A percentile compares a stretch with the other conserved stretches of the same genome.
phyloP scores from a whole-genome alignment of 352 stramenopile genomes.

The Poterioochromonas sp. region DNA sequence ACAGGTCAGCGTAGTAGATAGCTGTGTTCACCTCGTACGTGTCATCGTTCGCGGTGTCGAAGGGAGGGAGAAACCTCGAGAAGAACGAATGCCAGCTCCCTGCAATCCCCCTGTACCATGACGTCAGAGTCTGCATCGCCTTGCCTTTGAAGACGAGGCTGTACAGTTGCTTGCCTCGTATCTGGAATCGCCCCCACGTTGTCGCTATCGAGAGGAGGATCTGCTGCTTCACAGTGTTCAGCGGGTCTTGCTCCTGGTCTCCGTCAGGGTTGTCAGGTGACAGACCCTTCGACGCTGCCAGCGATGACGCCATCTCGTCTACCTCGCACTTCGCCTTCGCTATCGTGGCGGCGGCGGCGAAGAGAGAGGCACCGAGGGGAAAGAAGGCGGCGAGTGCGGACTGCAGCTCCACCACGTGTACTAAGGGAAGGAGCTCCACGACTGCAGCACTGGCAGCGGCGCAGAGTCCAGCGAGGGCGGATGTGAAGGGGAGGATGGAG shows the following conservation, averaged over 20 bases:
- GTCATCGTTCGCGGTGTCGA: too few relatives aligned
- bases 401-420: background rate
- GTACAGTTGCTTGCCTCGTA: background rate
- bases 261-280: background rate
- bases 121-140: background rate
- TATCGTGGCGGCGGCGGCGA: conserved; percentile 37
- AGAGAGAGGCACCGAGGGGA: conserved; percentile 33
- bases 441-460: conserved; percentile 55
- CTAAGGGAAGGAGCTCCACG: conserved; percentile 52
- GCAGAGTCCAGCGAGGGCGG: conserved; percentile 52
- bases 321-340: conserved; percentile 38
- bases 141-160: background rate
- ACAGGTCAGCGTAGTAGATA: too few relatives aligned
- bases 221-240: background rate
- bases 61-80: too few relatives aligned
- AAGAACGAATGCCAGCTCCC: too few relatives aligned
- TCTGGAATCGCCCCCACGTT: background rate
- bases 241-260: background rate
- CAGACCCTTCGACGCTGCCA: background rate
- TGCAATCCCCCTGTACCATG: too few relatives aligned
- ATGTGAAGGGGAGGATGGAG: conserved; percentile 59
- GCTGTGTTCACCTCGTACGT: too few relatives aligned
- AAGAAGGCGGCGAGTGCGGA: background rate
- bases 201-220: background rate
- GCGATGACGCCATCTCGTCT: background rate